Evolutionary conservation across 441 rosid species (phyloP), one percentile per base, ranked within the genome.

Genomic region (Manihot esculenta): DNA sequence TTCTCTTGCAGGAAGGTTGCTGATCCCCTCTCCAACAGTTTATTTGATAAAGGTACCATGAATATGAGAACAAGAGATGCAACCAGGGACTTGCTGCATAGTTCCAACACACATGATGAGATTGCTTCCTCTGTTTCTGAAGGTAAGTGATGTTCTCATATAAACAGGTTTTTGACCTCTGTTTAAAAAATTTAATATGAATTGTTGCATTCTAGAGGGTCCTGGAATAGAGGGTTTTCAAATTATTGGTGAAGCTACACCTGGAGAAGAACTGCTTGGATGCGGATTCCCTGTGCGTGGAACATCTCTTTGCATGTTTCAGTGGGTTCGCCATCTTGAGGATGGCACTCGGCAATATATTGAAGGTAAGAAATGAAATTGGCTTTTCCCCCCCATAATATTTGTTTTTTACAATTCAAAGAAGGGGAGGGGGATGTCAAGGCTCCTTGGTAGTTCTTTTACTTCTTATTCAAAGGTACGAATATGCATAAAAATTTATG

Each of bases 291-390:
- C 96, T 35, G 96, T 89, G 8, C 87, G 89, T 61, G 98, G 99
- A 76, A 96, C 98, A 62, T 83, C 97, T 55, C 97, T 96, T 67
- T 96, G 99, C 80, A 91, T 96, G 88, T 93, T 96, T 91, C 99
- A 92, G 94, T 96, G 99, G 99, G 96, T 96, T 84, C 88, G 92
- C 72, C 99, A 93, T 89, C 97, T 93, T 77, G 92, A 88, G 70
- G 97, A 96, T 82, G 98, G 98, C 59, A 96, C 98, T 33, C 85
- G 90, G 72, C 97, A 93, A 50, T 93, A 93, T 75, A 96, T 96
- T 62, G 99, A 96, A 75, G 99, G 99, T 88, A 82, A 84, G 77
- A 64, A 50, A 41, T 10, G 1, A 42, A 7, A 38, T 41, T 6
- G 42, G 26, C 45, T 72, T 48, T 65, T 15, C 11, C 10, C n/a